Base-by-base conservation (phyloP, 371 early-diverging fungal species). In the Nematocida sp. region DNA sequence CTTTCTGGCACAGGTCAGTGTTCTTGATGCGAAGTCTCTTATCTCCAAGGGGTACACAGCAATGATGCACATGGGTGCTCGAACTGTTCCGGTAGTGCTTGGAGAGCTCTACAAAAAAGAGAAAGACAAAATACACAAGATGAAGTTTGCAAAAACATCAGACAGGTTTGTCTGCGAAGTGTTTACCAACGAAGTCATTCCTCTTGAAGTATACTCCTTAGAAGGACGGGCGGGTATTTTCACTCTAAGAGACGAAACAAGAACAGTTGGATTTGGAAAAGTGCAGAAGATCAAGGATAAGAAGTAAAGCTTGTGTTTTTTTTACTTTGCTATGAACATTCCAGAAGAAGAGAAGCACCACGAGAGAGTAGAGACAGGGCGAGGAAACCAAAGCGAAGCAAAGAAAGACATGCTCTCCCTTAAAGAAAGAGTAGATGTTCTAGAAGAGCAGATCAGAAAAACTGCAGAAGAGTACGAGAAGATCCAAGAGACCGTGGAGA, bases 211-310 rank as follows among this genome's bases (percentile, higher is more conserved):
- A 27, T 53, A 51, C 32, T 43, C 76, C 25, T 46, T 53, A 23
- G 54, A 67, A 31, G 77, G 49, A 45, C 53, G 41, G 37, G 51
- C 56, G 17, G 82, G 82, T 29, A 78, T 62, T 50, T 84, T 84
- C 77, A 76, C 81, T 31, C 56, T 84, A 17, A 63, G 84, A 62
- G 76, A 80, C 25, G 80, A 80, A 52, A 64, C 57, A 36, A 70
- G 78, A 46, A 84, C 84, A n/a, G 75, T 84, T n/a, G 84, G 77
- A 1, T 58, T 80, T 37, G 84, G 84, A 23, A 52, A 65, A 32
- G 75, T 84, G 36, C 64, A 75, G 64, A 79, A 80, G 29, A 64
- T 84, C 45, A 77, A 78, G 54, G 60, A 80, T 70, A 64, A 65
- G 70, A 70, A 67, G 76, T 54, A 53, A 74, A 45, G 34, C 53